Conservation (phyloP, 1,284 basidiomycete species). For the Veloboletus limbatus region DNA sequence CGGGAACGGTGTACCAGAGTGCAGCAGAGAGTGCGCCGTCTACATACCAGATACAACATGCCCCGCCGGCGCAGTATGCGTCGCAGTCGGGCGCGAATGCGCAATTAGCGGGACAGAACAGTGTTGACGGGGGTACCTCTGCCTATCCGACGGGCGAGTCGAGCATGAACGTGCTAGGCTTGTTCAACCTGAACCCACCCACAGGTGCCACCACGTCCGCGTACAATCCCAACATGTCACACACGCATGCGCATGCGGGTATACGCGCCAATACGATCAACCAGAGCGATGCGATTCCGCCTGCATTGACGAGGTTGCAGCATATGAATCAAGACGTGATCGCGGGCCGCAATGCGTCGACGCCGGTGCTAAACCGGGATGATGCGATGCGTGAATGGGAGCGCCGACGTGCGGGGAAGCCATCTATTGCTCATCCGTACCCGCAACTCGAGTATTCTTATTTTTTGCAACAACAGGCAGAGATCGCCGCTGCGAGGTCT, state of each 20-base stretch:
- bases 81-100: slow-evolving; percentile 24
- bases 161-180: slow-evolving; percentile 29
- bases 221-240: slow-evolving; percentile 58
- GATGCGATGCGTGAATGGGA: slow-evolving; percentile 92
- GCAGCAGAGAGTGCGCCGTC: slow-evolving; percentile 17
- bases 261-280: slow-evolving; percentile 88
- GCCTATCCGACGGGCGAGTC: slow-evolving; percentile 40
- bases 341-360: slow-evolving; percentile 76
- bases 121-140: slow-evolving; percentile 30
- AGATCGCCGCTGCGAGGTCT: slow-evolving; percentile 66
- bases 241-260: slow-evolving; percentile 44
- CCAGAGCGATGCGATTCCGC: slow-evolving; percentile 82
- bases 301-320: slow-evolving; percentile 83
- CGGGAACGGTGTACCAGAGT: slow-evolving; percentile 20
- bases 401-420: slow-evolving; percentile 70
- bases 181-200: slow-evolving; percentile 49
- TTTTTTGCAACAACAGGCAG: slow-evolving; percentile 92
- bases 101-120: slow-evolving; percentile 23
- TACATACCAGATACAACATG: slow-evolving; percentile 23
- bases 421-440: slow-evolving; percentile 67
- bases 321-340: slow-evolving; percentile 89
- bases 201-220: slow-evolving; percentile 43
- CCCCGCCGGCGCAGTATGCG: slow-evolving; percentile 14
- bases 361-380: slow-evolving; percentile 86
- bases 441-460: slow-evolving; percentile 86